Evolutionary conservation across 306 rosid genomes (phyloP), one percentile per base, ranked within the genome.

Genomic region (Hippophae tibetana): DNA sequence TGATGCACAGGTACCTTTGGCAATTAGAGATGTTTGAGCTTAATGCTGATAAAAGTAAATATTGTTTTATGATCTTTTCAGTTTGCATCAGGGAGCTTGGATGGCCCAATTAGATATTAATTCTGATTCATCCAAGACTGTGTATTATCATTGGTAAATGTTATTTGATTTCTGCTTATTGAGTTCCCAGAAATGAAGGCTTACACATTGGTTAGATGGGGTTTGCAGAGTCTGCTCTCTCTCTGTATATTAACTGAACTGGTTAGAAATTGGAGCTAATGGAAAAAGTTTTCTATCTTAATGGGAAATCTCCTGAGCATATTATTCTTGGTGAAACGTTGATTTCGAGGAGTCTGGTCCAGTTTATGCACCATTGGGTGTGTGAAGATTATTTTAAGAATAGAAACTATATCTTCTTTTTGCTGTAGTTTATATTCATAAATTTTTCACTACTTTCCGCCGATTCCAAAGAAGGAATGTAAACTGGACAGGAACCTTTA

Each of bases 11-110:
- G 23, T 18, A 18, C 23, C 23, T 18, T 18, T 18, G 23, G 23
- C 23, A 18, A 18, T 18, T 18, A 18, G 23, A 18, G 23, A 18
- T 18, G 38, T 31, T 31, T 31, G 38, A 4, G 6, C 6, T 49
- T 14, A 49, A 13, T 49, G 53, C n/a, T 12, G 53, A 8, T 49
- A 12, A 8, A n/a, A 49, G 26, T 49, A 12, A 48, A 9, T 8
- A 0, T 48, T 48, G 8, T 13, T 49, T 49, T 49, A 18, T 7
- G n/a, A 31, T 57, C 40, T 50, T 78, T 76, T 74, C 95, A 93
- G 99, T 93, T 93, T 68, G 99, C 99, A 10, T 78, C 99, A 7
- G 99, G 99, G 58, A 88, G 78, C 85, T 78, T 89, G 73, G 95
- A 86, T 47, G 99, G 99, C 44, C 99, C 99, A 2, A 93, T 93